phyloP scores from a whole-genome alignment of 2,329 filamentous ascomycete species.

The Metarhizium sp. region DNA sequence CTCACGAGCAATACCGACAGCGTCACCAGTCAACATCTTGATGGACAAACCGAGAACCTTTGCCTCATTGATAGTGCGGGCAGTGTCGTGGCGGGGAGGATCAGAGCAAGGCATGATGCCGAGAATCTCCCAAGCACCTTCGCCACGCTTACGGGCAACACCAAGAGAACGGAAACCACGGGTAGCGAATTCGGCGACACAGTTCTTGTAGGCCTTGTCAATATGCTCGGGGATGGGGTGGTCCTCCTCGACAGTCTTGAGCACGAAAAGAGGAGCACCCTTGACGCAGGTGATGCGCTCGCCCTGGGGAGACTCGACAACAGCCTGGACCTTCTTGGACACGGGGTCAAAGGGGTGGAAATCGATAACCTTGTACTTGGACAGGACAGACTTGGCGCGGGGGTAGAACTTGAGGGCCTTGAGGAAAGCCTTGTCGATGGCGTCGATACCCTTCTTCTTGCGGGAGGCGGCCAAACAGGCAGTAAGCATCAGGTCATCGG shows the following conservation, averaged over 20 bases:
- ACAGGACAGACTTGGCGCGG: conserved; percentile 67
- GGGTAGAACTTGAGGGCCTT: conserved; percentile 79
- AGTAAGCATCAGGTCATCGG: conserved; percentile 85
- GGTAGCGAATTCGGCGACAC: conserved; percentile 82
- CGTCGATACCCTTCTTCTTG: conserved; percentile 93
- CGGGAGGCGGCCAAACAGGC: conserved; percentile 82
- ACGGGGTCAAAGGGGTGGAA: conserved; percentile 89
- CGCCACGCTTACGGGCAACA: conserved; percentile 81
- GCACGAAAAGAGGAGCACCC: conserved; percentile 78
- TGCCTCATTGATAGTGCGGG: conserved; percentile 82
- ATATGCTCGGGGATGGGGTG: conserved; percentile 68
- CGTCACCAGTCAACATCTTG: conserved; percentile 95
- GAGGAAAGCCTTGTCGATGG: conserved; percentile 91
- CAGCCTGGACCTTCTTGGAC: conserved; percentile 81
- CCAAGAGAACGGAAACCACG: conserved; percentile 92
- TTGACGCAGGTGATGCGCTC: conserved; percentile 85
- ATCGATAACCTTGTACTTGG: conserved; percentile 75
- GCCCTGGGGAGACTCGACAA: conserved; percentile 75
- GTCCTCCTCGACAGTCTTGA: conserved; percentile 81
- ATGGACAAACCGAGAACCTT: conserved; percentile 81
- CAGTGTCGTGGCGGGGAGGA: conserved; percentile 83
- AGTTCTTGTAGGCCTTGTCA: conserved; percentile 82
- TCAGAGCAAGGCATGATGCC: conserved; percentile 94
- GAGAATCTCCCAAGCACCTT: conserved; percentile 79
- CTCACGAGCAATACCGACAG: conserved; percentile 86